Percentiles rank a stretch among this genome's conserved stretches.
Conservation (phyloP, 345 rosid genomes). For the Gossypium arboreum region DNA sequence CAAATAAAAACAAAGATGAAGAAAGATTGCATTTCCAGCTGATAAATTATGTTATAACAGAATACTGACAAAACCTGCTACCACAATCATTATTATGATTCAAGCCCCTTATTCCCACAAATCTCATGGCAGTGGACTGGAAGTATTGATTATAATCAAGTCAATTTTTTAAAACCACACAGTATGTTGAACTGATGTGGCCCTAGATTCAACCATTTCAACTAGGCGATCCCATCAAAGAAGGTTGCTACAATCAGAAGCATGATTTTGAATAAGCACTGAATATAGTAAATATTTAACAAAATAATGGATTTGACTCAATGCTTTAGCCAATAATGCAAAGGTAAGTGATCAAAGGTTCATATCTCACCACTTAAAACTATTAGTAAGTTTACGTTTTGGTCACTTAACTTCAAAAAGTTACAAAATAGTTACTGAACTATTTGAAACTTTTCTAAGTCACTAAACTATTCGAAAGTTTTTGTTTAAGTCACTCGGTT, state of each 20-base stretch:
- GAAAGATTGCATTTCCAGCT: neutral
- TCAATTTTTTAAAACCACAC: neutral
- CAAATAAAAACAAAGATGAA: neutral
- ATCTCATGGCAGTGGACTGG: neutral
- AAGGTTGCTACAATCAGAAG: neutral
- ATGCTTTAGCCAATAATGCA: neutral
- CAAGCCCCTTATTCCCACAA: neutral
- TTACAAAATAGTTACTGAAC: no score
- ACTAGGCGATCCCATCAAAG: neutral
- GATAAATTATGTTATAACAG: neutral
- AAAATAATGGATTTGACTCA: neutral
- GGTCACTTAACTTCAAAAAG: no score
- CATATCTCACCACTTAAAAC: neutral
- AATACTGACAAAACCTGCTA: conserved; percentile 4
- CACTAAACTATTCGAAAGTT: no score
- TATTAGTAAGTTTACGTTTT: no score
- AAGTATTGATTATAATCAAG: neutral
- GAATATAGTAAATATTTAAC: neutral
- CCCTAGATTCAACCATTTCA: neutral
- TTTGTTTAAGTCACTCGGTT: no score
- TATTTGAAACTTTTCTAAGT: no score
- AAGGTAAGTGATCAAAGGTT: neutral
- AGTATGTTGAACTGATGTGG: neutral
- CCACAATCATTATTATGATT: neutral
- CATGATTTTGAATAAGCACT: neutral